These are phyloP conservation scores for Trypanosoma scelopori DNA, from an alignment of 208 protist species.

Conservation along the genomic window DNA sequence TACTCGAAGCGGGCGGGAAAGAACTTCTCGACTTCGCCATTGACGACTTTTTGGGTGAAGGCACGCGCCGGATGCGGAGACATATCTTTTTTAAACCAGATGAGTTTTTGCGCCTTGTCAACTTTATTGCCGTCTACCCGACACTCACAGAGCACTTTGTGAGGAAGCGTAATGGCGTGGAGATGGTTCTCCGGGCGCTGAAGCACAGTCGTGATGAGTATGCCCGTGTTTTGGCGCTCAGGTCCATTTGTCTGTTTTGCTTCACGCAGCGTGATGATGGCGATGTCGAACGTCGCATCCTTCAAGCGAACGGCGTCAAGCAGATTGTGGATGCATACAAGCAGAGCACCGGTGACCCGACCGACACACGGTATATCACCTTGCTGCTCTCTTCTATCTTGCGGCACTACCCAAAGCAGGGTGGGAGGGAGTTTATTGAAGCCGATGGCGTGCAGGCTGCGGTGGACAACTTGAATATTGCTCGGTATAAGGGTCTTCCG, in stretches of 20 bases:
- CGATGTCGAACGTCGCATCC: slow-evolving; percentile 68
- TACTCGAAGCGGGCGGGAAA: slow-evolving; percentile 59
- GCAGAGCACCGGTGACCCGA: slow-evolving; percentile 81
- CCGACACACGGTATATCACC: slow-evolving; percentile 84
- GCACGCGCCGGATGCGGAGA: slow-evolving; percentile 48
- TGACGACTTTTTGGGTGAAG: slow-evolving; percentile 75
- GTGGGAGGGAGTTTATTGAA: slow-evolving; percentile 77
- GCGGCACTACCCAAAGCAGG: slow-evolving; percentile 79
- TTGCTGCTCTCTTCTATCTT: slow-evolving; percentile 86
- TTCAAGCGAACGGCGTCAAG: slow-evolving; percentile 71
- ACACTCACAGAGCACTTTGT: slow-evolving; percentile 75
- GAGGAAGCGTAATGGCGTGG: slow-evolving; percentile 65
- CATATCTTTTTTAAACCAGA: slow-evolving; percentile 89
- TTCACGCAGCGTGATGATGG: slow-evolving; percentile 84
- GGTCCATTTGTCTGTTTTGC: slow-evolving; percentile 75
- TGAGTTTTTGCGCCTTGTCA: slow-evolving; percentile 83
- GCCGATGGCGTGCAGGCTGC: slow-evolving; percentile 70
- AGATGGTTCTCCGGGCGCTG: slow-evolving; percentile 71
- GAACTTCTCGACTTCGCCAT: slow-evolving; percentile 80
- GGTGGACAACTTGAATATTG: slow-evolving; percentile 81
- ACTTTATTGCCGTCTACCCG: slow-evolving; percentile 73
- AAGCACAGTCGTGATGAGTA: slow-evolving; percentile 70
- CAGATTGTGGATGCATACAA: slow-evolving; percentile 78
- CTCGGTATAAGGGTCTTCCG: slow-evolving; percentile 85
- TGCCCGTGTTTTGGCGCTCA: slow-evolving; percentile 71